Evolutionary conservation across 139 green algal species (phyloP).

Genomic region (Closterium sp.): DNA sequence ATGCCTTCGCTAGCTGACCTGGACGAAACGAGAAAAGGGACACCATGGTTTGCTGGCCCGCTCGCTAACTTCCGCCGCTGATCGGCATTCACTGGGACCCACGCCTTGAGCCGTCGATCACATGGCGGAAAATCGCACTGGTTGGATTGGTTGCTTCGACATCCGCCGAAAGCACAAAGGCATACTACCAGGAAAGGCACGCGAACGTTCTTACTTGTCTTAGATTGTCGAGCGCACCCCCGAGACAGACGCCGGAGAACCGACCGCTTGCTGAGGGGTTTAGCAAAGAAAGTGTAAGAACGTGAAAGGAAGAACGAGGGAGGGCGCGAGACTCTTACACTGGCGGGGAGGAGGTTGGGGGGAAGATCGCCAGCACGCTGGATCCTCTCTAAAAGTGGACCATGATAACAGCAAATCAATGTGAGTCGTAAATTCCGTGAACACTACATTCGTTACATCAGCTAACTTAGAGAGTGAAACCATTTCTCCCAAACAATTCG

Average conservation of each 20-base stretch:
- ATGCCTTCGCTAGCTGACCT: neutral
- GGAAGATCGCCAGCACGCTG: neutral
- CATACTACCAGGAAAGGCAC: neutral
- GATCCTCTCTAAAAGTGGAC: neutral
- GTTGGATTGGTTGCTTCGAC: neutral
- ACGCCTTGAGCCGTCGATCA: neutral
- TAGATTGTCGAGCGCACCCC: conserved; percentile 2
- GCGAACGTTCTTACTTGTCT: neutral
- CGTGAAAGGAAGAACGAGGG: neutral
- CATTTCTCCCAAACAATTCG: too few species aligned
- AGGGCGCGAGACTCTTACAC: neutral
- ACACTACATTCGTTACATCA: too few species aligned
- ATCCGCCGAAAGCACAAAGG: too few species aligned
- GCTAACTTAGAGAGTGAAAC: too few species aligned
- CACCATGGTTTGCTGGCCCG: neutral
- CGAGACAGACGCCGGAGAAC: conserved; percentile 32
- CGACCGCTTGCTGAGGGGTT: conserved; percentile 35
- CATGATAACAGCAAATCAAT: neutral
- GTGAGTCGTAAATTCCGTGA: too few species aligned
- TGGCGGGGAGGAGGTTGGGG: neutral
- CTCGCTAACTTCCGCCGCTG: neutral
- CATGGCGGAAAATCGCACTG: neutral
- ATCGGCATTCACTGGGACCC: neutral
- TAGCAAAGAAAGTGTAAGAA: neutral
- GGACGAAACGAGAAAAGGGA: conserved; percentile 11